A percentile compares a stretch with the other conserved stretches of the same genome.
phyloP scores from a whole-genome alignment of 371 early-diverging fungal genomes.

The Mucor irregularis region DNA sequence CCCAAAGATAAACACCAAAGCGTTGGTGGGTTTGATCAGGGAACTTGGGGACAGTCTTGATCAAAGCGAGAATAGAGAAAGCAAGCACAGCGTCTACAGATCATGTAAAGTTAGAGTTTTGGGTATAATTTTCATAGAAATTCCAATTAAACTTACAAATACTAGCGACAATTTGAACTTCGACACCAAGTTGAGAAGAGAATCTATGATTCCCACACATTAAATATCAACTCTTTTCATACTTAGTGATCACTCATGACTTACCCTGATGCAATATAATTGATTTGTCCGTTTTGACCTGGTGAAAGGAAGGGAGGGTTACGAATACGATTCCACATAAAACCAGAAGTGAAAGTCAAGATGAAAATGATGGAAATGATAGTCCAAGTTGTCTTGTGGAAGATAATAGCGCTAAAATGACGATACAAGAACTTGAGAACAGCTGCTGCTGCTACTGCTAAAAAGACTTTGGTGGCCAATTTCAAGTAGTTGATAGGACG shows the following conservation, averaged over 20 bases:
- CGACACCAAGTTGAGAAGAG: constrained; percentile 76
- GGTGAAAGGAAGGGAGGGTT: constrained; percentile 69
- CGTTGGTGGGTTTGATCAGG: constrained; percentile 52
- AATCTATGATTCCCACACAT: constrained; percentile 53
- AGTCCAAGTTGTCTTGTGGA: constrained; percentile 65
- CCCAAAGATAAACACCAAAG: constrained; percentile 54
- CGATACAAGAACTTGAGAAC: constrained; percentile 41
- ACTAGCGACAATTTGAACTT: constrained; percentile 75
- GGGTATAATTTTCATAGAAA: neutral
- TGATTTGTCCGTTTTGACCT: constrained; percentile 58
- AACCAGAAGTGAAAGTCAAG: constrained; percentile 77
- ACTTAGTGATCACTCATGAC: neutral
- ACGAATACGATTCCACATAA: constrained; percentile 92
- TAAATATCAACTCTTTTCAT: neutral
- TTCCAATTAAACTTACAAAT: constrained; percentile 62
- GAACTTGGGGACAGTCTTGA: constrained; percentile 39
- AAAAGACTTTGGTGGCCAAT: constrained; percentile 44
- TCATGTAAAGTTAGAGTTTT: too few relatives aligned
- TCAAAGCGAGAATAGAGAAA: constrained; percentile 51
- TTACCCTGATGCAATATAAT: constrained; percentile 64
- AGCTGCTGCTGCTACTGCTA: constrained; percentile 41
- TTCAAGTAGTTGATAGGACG: constrained; percentile 51
- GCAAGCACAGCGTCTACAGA: constrained; percentile 57
- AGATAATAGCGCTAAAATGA: constrained; percentile 52
- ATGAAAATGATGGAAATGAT: constrained; percentile 57